These are phyloP conservation scores for Yamadazyma epiphylla DNA, from an alignment of 1,139 yeast species.

Conservation along the genomic window DNA sequence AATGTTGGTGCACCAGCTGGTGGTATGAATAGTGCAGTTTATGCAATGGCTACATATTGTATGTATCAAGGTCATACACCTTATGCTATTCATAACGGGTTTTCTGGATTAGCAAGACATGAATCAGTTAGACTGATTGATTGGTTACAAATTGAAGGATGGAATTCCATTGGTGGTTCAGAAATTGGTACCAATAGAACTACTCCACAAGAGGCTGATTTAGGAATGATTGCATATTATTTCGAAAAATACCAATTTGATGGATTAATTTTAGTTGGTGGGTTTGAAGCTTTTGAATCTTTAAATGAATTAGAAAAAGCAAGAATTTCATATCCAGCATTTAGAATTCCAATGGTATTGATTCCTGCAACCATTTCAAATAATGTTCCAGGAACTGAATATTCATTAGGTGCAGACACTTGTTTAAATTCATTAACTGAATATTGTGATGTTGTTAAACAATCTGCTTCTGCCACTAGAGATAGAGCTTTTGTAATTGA, in stretches of 20 bases:
- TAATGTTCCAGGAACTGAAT: constrained; percentile 96
- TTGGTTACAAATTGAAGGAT: constrained; percentile 70
- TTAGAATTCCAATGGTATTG: constrained; percentile 73
- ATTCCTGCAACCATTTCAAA: constrained; percentile 93
- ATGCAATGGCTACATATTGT: constrained; percentile 72
- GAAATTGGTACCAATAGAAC: constrained; percentile 80
- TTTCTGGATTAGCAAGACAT: constrained; percentile 72
- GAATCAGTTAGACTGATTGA: constrained; percentile 59
- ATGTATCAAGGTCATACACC: constrained; percentile 73
- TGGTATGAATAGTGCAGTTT: constrained; percentile 74
- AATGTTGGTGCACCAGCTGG: constrained; percentile 86
- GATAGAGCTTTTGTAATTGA: constrained; percentile 95
- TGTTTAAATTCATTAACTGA: constrained; percentile 86
- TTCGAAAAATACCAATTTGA: constrained; percentile 70
- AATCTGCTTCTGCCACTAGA: constrained; percentile 91
- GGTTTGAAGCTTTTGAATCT: constrained; percentile 74
- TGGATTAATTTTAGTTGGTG: constrained; percentile 74
- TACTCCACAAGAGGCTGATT: constrained; percentile 61
- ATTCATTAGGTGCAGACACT: constrained; percentile 90
- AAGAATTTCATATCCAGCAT: constrained; percentile 62
- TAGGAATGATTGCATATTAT: constrained; percentile 73
- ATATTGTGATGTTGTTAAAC: constrained; percentile 94
- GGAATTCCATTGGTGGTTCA: constrained; percentile 76
- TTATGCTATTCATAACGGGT: constrained; percentile 72
- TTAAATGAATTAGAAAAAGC: constrained; percentile 64